phyloP scores from a whole-genome alignment of 768 basidiomycete genomes.

The Boletus reticulatus region DNA sequence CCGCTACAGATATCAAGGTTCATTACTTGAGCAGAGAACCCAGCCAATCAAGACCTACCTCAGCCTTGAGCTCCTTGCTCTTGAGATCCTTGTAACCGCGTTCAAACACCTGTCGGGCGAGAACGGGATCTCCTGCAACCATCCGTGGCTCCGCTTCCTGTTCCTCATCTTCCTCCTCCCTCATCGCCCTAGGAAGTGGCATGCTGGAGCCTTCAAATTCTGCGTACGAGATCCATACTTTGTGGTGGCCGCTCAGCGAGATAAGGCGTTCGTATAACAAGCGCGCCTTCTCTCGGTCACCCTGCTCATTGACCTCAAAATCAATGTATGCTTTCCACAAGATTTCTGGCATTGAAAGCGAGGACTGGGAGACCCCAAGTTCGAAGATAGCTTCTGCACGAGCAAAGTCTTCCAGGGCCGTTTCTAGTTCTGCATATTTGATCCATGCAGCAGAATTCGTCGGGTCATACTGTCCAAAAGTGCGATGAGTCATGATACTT shows the following conservation, averaged over 20 bases:
- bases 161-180: constrained; percentile 68
- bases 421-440: constrained; percentile 90
- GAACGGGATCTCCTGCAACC: constrained; percentile 65
- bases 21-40: neutral
- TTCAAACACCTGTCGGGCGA: constrained; percentile 80
- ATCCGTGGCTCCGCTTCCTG: constrained; percentile 53
- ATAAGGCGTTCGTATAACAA: constrained; percentile 86
- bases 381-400: constrained; percentile 95
- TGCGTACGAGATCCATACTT: constrained; percentile 96
- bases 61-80: constrained; percentile 76
- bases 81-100: constrained; percentile 88
- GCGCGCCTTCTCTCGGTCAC: constrained; percentile 84
- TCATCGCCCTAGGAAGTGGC: constrained; percentile 56
- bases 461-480: constrained; percentile 64
- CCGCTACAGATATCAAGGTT: constrained; percentile 49
- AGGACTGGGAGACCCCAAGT: constrained; percentile 78
- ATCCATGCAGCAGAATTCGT: constrained; percentile 95
- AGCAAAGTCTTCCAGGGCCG: constrained; percentile 78
- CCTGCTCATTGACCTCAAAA: constrained; percentile 87
- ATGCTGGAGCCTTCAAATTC: constrained; percentile 85
- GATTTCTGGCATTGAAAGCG: constrained; percentile 92
- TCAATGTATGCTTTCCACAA: constrained; percentile 96
- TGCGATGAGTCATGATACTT: neutral
- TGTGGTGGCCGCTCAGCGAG: constrained; percentile 85
- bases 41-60: constrained; percentile 49